Evolutionary conservation across 169 alveolate genomes (phyloP), one percentile per base, ranked within the genome.

Genomic region (Cyclospora cayetanensis): DNA sequence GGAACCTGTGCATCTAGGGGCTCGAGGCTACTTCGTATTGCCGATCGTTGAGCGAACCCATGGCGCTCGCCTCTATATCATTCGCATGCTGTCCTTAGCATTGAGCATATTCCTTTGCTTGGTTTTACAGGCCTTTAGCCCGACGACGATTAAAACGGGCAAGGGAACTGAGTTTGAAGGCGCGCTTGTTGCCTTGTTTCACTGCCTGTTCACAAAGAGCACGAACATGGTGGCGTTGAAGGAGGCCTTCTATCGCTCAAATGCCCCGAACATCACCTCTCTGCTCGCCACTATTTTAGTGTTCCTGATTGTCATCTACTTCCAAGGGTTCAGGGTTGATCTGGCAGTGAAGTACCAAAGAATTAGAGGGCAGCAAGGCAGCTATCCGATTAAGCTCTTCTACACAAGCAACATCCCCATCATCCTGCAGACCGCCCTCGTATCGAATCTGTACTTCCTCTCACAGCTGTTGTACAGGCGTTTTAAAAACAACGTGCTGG

Each of bases 331-430:
- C 97, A 97, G 99, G 80, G 99, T 99, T 25, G 99, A 99, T 93
- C 95, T 99, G 50, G 97, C 99, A 22, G 98, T 99, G 42, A 97
- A 98, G 95, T 96, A 97, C 94, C 98, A 98, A 72, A 98, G 97
- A 92, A 98, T 98, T 82, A 95, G 99, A 46, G 99, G 99, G 15
- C 99, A 97, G 93, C 97, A 97, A 93, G 99, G 99, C 79, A 96
- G 99, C 37, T 99, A 98, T 96, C 99, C 99, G 60, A 99, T 99
- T 94, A 99, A 98, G 96, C 97, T 99, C 72, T 99, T 99, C 96
- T 99, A 99, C 97, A 99, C 99, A 83, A 98, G 99, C 46, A 99
- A 99, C 98, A 99, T 99, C 90, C 99, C 99, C 15, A 99, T 99
- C 90, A 99, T 99, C 85, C 97, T 99, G 84, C 99, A 98, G 95